phyloP scores from a whole-genome alignment of 352 stramenopile species.

The Halophytophthora polymorphica region DNA sequence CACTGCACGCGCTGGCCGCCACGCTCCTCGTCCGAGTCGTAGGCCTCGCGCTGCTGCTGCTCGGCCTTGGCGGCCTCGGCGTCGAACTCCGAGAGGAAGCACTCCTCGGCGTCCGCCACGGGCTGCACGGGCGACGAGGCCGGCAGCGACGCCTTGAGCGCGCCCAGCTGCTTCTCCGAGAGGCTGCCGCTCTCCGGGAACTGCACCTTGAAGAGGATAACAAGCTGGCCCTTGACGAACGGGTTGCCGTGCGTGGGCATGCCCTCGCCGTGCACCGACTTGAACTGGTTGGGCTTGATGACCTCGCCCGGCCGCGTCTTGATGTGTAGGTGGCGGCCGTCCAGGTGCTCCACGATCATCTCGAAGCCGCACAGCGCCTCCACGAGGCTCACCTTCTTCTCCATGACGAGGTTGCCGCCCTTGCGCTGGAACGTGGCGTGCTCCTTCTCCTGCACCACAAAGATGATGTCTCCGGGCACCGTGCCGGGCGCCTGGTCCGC shows the following conservation, averaged over 20 bases:
- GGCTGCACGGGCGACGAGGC: slow-evolving; percentile 44
- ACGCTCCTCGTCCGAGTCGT: slow-evolving; percentile 93
- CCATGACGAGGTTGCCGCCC: slow-evolving; percentile 95
- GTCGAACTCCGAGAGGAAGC: slow-evolving; percentile 92
- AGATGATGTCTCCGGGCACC: slow-evolving; percentile 94
- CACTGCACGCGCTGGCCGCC: slow-evolving; percentile 87
- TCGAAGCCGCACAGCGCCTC: slow-evolving; percentile 91
- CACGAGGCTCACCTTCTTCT: slow-evolving; percentile 94
- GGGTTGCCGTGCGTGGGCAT: slow-evolving; percentile 98
- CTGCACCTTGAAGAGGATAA: slow-evolving; percentile 97
- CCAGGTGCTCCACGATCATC: slow-evolving; percentile 92
- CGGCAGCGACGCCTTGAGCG: slow-evolving; percentile 61
- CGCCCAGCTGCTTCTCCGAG: slow-evolving; percentile 80
- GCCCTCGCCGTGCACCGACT: slow-evolving; percentile 94
- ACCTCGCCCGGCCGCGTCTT: slow-evolving; percentile 92
- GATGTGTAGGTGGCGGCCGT: slow-evolving; percentile 90
- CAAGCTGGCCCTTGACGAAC: slow-evolving; percentile 98
- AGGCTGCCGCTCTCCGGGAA: slow-evolving; percentile 92
- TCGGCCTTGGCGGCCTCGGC: slow-evolving; percentile 85
- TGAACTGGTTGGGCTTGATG: slow-evolving; percentile 92
- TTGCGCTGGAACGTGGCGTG: slow-evolving; percentile 95
- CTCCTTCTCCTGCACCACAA: slow-evolving; percentile 98
- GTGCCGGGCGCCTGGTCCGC: slow-evolving; percentile 94
- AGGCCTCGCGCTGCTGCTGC: slow-evolving; percentile 66
- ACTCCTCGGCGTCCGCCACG: slow-evolving; percentile 65